These are phyloP conservation scores for Musa acuminata DNA, from an alignment of 176 grass and related monocot genomes.

Conservation along the genomic window DNA sequence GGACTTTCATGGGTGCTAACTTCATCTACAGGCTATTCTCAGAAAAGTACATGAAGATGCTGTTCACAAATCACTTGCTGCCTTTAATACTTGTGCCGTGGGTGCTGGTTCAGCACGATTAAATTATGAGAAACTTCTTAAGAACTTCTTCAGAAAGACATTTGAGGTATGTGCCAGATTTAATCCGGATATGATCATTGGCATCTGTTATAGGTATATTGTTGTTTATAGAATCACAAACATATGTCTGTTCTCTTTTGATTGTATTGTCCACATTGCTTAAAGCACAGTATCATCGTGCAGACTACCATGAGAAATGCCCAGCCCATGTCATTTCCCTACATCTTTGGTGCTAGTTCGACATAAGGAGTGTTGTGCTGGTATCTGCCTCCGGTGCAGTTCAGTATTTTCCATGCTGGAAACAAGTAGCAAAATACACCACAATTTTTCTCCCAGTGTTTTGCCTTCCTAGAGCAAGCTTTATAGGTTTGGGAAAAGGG, in stretches of 20 bases:
- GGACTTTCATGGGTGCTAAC: background rate
- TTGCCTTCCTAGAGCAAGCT: too few relatives aligned
- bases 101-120: conserved; percentile 45
- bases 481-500: background rate
- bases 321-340: background rate
- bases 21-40: conserved; percentile 40
- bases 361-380: background rate
- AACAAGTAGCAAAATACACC: background rate
- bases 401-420: background rate
- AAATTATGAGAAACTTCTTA: conserved; percentile 61
- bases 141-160: conserved; percentile 53
- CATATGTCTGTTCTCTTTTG: background rate
- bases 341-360: background rate
- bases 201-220: background rate
- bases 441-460: background rate
- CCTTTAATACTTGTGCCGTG: conserved; percentile 47
- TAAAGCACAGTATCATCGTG: background rate
- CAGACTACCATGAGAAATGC: background rate
- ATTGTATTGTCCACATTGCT: background rate
- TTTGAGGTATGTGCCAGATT: conserved; percentile 39
- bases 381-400: background rate
- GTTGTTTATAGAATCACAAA: background rate
- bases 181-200: conserved; percentile 4
- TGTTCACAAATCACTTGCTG: conserved; percentile 48
- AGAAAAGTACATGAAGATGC: conserved; percentile 59